These are phyloP conservation scores for Fremontodendron californicum DNA, from an alignment of 345 rosid genomes.

Conservation along the genomic window DNA sequence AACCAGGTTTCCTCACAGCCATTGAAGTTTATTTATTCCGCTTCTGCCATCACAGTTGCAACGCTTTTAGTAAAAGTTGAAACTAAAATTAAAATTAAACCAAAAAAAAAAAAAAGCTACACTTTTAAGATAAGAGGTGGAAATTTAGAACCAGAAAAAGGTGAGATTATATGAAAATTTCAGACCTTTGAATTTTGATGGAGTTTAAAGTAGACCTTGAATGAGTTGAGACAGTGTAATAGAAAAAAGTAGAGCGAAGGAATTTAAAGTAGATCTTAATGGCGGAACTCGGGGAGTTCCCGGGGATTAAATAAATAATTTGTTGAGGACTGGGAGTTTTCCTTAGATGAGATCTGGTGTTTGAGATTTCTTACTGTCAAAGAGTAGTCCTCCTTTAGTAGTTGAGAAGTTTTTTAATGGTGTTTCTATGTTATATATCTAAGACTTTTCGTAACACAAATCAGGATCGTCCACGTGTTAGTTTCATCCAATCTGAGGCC, in stretches of 20 bases:
- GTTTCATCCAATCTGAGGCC: not conserved
- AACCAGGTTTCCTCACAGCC: conserved; percentile 55
- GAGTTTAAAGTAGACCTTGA: not conserved
- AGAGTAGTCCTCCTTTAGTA: not conserved
- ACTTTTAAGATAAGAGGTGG: not conserved
- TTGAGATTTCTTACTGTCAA: not conserved
- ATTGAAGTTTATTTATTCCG: conserved; percentile 16
- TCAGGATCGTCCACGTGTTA: not conserved
- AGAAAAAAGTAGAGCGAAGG: not conserved
- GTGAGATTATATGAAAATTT: not conserved
- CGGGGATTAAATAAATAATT: not conserved
- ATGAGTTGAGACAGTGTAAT: not conserved
- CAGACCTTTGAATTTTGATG: conserved; percentile 8
- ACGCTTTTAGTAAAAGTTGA: not conserved
- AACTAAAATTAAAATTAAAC: not conserved
- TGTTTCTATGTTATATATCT: not conserved
- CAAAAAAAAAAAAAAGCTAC: not conserved
- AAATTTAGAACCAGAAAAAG: not conserved
- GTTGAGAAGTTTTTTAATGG: not conserved
- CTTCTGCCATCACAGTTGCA: conserved; percentile 27
- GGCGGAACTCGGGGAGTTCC: conserved; percentile 6
- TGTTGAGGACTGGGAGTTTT: not conserved
- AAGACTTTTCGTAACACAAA: not conserved
- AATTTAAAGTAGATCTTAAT: conserved; percentile 6
- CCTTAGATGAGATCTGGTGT: not conserved